Evolutionary conservation across 2,329 filamentous ascomycete species (phyloP).

Genomic region (Botrytis paeoniae): DNA sequence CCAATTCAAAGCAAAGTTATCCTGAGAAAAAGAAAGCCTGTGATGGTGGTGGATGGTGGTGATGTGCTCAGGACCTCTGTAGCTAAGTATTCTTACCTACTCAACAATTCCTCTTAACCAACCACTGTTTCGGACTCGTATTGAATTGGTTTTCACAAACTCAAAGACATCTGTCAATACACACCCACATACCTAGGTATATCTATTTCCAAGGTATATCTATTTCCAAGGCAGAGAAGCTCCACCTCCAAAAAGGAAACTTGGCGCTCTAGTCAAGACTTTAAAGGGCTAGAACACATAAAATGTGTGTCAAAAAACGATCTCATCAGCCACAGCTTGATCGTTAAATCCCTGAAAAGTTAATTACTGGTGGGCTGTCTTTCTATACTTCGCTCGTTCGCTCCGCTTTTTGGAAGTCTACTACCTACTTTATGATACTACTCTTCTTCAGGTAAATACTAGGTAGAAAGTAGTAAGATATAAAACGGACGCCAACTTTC

Average conservation of each 20-base stretch:
- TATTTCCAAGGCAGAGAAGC: not conserved
- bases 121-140: not conserved
- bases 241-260: not conserved
- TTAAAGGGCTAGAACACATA: not conserved
- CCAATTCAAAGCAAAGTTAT: not conserved
- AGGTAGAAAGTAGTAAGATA: not conserved
- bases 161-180: not conserved
- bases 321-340: conserved; percentile 15
- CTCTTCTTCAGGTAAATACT: not conserved
- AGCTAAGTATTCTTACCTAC: not conserved
- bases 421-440: not conserved
- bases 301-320: not conserved
- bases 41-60: not conserved
- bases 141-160: not conserved
- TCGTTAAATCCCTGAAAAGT: not conserved
- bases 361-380: not conserved
- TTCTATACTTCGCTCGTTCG: not conserved
- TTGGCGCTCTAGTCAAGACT: not conserved
- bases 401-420: not conserved
- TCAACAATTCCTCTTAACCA: not conserved
- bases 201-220: too few relatives aligned
- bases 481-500: not conserved
- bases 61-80: not conserved
- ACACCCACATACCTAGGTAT: not conserved
- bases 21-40: not conserved